Percentiles rank a stretch among this genome's conserved stretches.
Conservation (phyloP, 768 basidiomycete species). For the Coprinopsis marcescibilis region DNA sequence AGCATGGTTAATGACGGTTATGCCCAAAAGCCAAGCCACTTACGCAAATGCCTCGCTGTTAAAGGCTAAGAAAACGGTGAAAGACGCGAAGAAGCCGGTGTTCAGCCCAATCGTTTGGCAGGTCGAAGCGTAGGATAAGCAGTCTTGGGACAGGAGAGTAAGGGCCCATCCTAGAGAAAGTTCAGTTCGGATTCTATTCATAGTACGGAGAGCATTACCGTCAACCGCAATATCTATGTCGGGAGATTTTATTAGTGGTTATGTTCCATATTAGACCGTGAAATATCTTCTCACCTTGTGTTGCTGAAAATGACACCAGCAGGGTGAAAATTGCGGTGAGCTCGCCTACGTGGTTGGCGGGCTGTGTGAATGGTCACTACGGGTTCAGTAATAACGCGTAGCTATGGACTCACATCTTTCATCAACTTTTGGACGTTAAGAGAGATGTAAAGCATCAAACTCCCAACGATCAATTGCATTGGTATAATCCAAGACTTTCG, state of each 20-base stretch:
- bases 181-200: conserved; percentile 3
- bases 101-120: conserved; percentile 98
- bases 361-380: conserved; percentile 40
- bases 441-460: conserved; percentile 75
- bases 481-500: conserved; percentile 99
- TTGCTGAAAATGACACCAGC: conserved; percentile 92
- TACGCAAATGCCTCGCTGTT: conserved; percentile 91
- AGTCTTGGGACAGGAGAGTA: conserved; percentile 85
- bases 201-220: conserved; percentile 44
- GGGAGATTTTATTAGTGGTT: conserved; percentile 15
- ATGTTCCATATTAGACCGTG: not conserved
- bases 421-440: conserved; percentile 69
- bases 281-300: conserved; percentile 65
- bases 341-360: conserved; percentile 68
- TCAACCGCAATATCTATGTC: conserved; percentile 99
- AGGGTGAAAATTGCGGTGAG: conserved; percentile 83
- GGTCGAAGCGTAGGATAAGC: conserved; percentile 93
- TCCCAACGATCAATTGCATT: conserved; percentile 88
- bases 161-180: conserved; percentile 60
- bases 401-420: conserved; percentile 53
- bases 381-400: not conserved
- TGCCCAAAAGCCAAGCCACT: conserved; percentile 15
- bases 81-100: conserved; percentile 91
- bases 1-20: not conserved
- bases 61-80: conserved; percentile 95